phyloP scores from a whole-genome alignment of 2,329 filamentous ascomycete species.

The Remersonia thermophila region DNA sequence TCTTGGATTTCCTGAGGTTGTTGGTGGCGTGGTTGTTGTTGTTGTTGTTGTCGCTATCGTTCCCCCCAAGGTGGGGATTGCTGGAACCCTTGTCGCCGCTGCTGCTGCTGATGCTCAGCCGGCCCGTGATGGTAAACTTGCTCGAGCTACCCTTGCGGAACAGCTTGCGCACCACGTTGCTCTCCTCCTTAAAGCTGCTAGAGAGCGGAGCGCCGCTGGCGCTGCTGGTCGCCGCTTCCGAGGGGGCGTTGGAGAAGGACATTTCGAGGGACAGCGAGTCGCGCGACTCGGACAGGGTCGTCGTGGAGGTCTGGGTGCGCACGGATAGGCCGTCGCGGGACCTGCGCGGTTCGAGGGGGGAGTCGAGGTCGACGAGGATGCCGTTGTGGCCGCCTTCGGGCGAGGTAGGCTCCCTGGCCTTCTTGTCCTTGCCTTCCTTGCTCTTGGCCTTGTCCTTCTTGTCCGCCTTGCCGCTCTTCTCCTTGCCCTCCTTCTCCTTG shows the following conservation, averaged over 20 bases:
- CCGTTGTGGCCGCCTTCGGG: slow-evolving; percentile 21
- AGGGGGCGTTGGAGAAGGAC: slow-evolving; percentile 43
- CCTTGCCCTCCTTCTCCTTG: slow-evolving; percentile 19
- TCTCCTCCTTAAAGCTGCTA: slow-evolving; percentile 33
- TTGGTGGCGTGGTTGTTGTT: too few relatives aligned
- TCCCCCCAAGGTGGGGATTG: too few relatives aligned
- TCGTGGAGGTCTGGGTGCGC: slow-evolving; percentile 38
- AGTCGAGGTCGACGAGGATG: slow-evolving; percentile 32
- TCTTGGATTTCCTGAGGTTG: too few relatives aligned
- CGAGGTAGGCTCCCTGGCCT: slow-evolving; percentile 22
- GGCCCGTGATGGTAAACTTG: slow-evolving; percentile 51
- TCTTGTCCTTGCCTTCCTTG: slow-evolving; percentile 25
- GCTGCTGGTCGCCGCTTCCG: slow-evolving; percentile 32
- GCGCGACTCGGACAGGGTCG: slow-evolving; percentile 48
- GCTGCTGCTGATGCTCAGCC: slow-evolving; percentile 34
- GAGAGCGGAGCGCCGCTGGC: slow-evolving; percentile 22
- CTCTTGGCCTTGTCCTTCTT: slow-evolving; percentile 24
- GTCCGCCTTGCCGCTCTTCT: slow-evolving; percentile 17
- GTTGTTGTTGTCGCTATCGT: too few relatives aligned
- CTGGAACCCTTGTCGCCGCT: slow-evolving; percentile 32
- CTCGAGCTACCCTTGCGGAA: slow-evolving; percentile 54
- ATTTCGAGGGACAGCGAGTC: slow-evolving; percentile 46
- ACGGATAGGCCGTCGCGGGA: slow-evolving; percentile 44
- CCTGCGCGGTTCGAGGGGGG: slow-evolving; percentile 39
- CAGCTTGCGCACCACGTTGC: slow-evolving; percentile 46